Evolutionary conservation across 768 basidiomycete species (phyloP).

Genomic region (Leccinum subgranulosum): DNA sequence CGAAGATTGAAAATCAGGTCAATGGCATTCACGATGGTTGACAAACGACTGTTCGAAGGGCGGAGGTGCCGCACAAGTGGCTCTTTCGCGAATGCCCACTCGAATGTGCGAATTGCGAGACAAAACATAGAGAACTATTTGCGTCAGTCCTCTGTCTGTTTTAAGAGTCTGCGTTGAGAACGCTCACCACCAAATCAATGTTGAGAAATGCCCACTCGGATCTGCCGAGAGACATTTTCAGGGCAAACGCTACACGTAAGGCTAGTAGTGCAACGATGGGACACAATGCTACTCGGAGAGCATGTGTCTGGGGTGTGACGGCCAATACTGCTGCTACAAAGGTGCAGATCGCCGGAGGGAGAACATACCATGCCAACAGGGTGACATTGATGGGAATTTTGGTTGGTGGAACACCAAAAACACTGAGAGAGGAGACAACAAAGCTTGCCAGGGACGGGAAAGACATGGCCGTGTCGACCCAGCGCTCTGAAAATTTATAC

Average conservation of each 20-base stretch:
- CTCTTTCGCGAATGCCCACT: conserved; percentile 13
- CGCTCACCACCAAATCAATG: conserved; percentile 10
- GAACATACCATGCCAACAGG: conserved; percentile 35
- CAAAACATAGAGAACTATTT: conserved; percentile 14
- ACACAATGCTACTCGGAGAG: conserved; percentile 43
- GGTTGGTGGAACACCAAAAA: conserved; percentile 5
- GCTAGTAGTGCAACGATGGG: conserved; percentile 43
- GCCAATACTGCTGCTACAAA: conserved; percentile 49
- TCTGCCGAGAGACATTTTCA: conserved; percentile 10
- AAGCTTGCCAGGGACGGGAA: background rate
- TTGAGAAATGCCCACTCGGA: conserved; percentile 6
- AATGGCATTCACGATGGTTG: conserved; percentile 35
- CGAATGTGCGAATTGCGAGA: conserved; percentile 11
- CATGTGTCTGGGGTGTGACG: conserved; percentile 41
- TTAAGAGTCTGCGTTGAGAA: background rate
- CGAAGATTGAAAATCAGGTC: conserved; percentile 53
- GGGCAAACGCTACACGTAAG: conserved; percentile 34
- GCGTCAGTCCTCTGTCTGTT: background rate
- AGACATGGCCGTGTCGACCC: background rate
- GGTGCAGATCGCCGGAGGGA: conserved; percentile 44
- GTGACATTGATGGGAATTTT: conserved; percentile 29
- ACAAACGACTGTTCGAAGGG: background rate
- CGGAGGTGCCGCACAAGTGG: conserved; percentile 14
- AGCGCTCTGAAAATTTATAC: background rate
- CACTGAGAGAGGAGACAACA: background rate